Base-by-base conservation (phyloP, 73 alveolate genomes). In the Tetrahymena elliotti region DNA sequence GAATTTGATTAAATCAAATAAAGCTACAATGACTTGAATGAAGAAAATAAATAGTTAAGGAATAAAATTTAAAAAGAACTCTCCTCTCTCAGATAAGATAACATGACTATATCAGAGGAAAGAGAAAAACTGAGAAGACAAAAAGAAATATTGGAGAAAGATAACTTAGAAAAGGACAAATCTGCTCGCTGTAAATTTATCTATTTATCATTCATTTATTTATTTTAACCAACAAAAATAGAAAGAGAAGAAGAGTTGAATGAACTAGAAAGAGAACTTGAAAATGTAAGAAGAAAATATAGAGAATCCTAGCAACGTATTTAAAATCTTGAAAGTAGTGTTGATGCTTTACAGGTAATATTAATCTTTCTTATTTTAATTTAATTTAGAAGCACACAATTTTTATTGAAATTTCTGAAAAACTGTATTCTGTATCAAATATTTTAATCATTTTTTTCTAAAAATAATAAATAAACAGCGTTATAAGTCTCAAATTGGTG, bases 231-330 rank as follows among this genome's bases (percentile, higher is more conserved):
- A 39, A 36, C 93, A 1, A 39, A 84, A 83, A 83, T 37, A 84
- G 93, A 34, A 41, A 94, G 88, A 84, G 94, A 94, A 94, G 96
- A 94, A 41, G 39, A 94, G 52, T 18, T 94, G 36, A 41, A 84
- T 84, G 96, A 94, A 34, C 6, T 94, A 16, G 96, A 94, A 84
- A 94, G 83, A 84, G 96, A 94, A 84, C 40, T 84, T 33, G 96
- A 94, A 52, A 84, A 93, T 35, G 27, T 94, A 5, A 94, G 93
- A 94, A 94, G 96, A 94, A 83, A 94, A 38, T 84, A 94, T 84
- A 84, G 96, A 94, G 96, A 94, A 52, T 88, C 93, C 15, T 20
- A 83, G 40, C 93, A 94, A n/a, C 93, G 96, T 47, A 94, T 94
- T 39, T 84, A 94, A 84, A 84, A 83, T 84, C 39, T 94, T 27